phyloP scores from a whole-genome alignment of 768 basidiomycete genomes.

The Hortiboletus campestris region DNA sequence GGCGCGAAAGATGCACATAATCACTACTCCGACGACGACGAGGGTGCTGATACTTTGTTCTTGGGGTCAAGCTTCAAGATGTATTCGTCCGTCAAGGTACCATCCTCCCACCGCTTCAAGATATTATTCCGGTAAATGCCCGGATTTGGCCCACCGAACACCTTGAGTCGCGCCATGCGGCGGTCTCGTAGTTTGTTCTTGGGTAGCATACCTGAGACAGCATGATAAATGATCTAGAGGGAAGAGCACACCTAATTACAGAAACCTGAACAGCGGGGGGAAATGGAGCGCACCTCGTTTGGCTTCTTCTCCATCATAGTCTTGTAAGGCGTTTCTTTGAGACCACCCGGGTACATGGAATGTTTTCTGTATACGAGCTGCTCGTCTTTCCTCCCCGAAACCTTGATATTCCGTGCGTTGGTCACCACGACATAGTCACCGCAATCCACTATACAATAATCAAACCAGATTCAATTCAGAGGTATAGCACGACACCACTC shows the following conservation, averaged over 20 bases:
- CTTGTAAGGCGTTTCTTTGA: conserved; percentile 87
- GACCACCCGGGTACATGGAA: conserved; percentile 88
- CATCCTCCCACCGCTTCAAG: conserved; percentile 81
- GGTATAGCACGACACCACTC: conserved; percentile 23
- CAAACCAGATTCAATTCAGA: background rate
- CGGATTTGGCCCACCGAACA: conserved; percentile 80
- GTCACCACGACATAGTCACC: conserved; percentile 98
- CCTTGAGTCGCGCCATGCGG: conserved; percentile 81
- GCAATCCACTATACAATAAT: conserved; percentile 71
- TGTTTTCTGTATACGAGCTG: conserved; percentile 89
- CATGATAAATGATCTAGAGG: conserved; percentile 85
- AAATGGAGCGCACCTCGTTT: conserved; percentile 66
- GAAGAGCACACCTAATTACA: background rate
- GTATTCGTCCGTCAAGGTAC: conserved; percentile 52
- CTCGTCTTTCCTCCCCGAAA: conserved; percentile 86
- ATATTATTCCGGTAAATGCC: conserved; percentile 77
- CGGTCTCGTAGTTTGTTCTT: conserved; percentile 95
- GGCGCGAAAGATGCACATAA: background rate
- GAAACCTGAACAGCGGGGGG: background rate
- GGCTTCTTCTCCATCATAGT: conserved; percentile 83
- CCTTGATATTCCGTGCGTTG: conserved; percentile 76
- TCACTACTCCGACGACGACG: conserved; percentile 11
- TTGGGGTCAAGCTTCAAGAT: conserved; percentile 26
- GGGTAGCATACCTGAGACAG: conserved; percentile 97
- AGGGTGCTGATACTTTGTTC: conserved; percentile 12